Percentiles rank a stretch among this genome's conserved stretches.
Evolutionary conservation across 208 protist species (phyloP).

Genomic region (Leishmania tropica): DNA sequence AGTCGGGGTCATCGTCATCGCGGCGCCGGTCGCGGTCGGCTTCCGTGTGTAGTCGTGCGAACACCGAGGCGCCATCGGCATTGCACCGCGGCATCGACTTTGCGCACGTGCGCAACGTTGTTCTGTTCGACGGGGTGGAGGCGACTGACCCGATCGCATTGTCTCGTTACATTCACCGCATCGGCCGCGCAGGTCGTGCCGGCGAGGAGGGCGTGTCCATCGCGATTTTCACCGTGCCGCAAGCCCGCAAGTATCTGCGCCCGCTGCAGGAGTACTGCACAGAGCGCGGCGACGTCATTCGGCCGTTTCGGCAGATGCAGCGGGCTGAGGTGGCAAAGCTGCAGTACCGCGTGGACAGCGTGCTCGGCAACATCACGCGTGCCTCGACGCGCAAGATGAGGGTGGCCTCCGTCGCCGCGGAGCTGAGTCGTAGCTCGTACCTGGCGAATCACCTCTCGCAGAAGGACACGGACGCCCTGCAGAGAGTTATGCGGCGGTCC

Average conservation of each 20-base stretch:
- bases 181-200: conserved; percentile 94
- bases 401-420: conserved; percentile 79
- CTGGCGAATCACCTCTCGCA: conserved; percentile 92
- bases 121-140: conserved; percentile 97
- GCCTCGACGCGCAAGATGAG: conserved; percentile 81
- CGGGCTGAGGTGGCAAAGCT: conserved; percentile 77
- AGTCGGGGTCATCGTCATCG: conserved; percentile 1
- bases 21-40: conserved; percentile 10
- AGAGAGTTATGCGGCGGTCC: conserved; percentile 77
- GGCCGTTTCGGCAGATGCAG: conserved; percentile 80
- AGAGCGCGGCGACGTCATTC: conserved; percentile 45
- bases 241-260: conserved; percentile 61
- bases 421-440: conserved; percentile 89
- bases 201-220: conserved; percentile 91
- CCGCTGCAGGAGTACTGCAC: conserved; percentile 67
- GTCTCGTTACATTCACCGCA: conserved; percentile 96
- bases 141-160: conserved; percentile 73
- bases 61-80: conserved; percentile 45
- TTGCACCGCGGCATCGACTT: conserved; percentile 98
- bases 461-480: conserved; percentile 85
- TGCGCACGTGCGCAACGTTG: conserved; percentile 93
- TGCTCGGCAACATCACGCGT: conserved; percentile 75
- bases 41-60: background rate
- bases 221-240: conserved; percentile 79
- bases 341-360: conserved; percentile 87